Base-by-base conservation (phyloP, 768 basidiomycete genomes). In the Naganishia randhawae region DNA sequence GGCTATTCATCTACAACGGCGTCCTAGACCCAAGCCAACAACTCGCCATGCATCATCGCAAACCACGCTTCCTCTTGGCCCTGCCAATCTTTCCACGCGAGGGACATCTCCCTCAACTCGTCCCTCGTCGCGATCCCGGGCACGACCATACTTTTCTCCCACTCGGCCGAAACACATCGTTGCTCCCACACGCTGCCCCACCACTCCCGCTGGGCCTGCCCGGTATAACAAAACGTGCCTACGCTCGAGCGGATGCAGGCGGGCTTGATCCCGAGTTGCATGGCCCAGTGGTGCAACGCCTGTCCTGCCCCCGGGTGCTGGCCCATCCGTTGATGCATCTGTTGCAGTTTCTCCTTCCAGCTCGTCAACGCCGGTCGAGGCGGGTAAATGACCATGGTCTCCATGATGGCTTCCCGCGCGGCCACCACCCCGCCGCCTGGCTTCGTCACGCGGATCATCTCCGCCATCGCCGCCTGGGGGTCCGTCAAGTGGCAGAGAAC, bases 401-500 rank as follows among this genome's bases (percentile, higher is more conserved):
- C 72, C 29, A 80, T 75, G 71, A 85, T 83, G 11, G 77, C 70
- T 66, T 85, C 85, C 25, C 85, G 80, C 7, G 73, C 77, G 4
- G 83, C 83, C 50, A 86, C 80, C 63, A 85, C 68, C 0, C 84
- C 84, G 2, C 83, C 84, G 2, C 83, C 84, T 1, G 80, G 76
- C 69, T 83, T 83, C 0, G 81, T 76, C 4, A 85, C 84, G 22
- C 84, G 77, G 27, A 74, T 72, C 83, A 85, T 84, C 80, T 85
- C 85, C 53, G 72, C 70, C 39, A 85, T 73, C 1, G 82, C 82
- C 19, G 53, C 54, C 13, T 83, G 74, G 0, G 84, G 83, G 62
- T 84, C 81, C 1, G 69, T 52, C 54, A 85, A 71, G 75, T 85
- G 85, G 71, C 83, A 81, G 2, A 85, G 77, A 8, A 85, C 84